Evolutionary conservation across 441 rosid species (phyloP).

Genomic region (Pelargonium cotyledonis): DNA sequence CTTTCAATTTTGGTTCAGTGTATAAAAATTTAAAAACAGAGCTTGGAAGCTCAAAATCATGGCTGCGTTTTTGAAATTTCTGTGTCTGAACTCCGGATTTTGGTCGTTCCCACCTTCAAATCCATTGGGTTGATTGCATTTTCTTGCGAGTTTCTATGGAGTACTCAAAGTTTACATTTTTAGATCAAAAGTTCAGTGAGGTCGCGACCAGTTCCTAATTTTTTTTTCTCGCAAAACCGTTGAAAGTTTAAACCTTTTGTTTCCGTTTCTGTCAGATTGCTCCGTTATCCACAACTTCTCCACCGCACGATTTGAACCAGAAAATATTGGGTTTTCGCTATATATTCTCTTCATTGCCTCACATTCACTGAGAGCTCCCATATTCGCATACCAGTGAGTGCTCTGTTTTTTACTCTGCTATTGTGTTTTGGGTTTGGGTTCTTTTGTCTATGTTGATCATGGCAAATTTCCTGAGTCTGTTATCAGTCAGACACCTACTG

Average conservation of each 20-base stretch:
- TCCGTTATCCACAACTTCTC: not conserved
- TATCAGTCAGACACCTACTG: conserved; percentile 51
- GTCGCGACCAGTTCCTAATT: not conserved
- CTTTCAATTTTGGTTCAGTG: not conserved
- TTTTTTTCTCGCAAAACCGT: not conserved
- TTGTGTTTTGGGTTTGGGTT: not conserved
- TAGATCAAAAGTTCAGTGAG: not conserved
- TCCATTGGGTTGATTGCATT: not conserved
- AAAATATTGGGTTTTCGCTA: not conserved
- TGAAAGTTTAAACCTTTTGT: not conserved
- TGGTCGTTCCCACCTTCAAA: not conserved
- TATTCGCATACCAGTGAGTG: not conserved
- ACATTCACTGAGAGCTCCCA: not conserved
- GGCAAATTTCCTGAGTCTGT: conserved; percentile 32
- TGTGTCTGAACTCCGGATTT: not conserved
- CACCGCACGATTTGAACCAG: not conserved
- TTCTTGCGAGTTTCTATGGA: not conserved
- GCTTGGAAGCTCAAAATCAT: not conserved
- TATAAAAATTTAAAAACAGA: not conserved
- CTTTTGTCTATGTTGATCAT: conserved; percentile 21
- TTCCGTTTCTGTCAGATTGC: no score
- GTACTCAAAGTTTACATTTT: not conserved
- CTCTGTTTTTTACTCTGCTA: conserved; percentile 12
- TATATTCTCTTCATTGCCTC: not conserved
- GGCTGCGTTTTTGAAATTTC: not conserved